phyloP scores from a whole-genome alignment of 768 basidiomycete species.

The Clitopilus passeckerianus region DNA sequence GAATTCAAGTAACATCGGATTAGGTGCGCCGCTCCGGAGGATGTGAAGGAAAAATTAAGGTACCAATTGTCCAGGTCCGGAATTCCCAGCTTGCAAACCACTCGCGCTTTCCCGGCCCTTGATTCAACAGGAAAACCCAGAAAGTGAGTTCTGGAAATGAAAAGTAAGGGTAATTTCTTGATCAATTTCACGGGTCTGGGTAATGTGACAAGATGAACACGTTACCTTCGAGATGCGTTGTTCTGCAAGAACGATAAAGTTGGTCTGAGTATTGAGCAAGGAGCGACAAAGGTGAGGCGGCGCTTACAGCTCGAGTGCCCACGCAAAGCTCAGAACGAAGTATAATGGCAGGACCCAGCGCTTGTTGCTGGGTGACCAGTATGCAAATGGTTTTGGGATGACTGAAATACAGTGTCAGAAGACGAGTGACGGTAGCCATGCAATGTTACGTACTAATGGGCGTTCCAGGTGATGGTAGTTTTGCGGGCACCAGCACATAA shows the following conservation, averaged over 20 bases:
- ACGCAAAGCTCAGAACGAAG: constrained; percentile 66
- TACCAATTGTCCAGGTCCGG: constrained; percentile 65
- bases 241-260: constrained; percentile 28
- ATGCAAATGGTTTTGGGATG: constrained; percentile 47
- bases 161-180: background rate
- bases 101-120: constrained; percentile 61
- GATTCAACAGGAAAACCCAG: constrained; percentile 80
- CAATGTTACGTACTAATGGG: background rate
- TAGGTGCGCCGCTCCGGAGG: background rate
- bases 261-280: constrained; percentile 1
- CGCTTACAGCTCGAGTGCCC: constrained; percentile 74
- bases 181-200: background rate
- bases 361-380: constrained; percentile 42
- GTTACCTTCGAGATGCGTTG: constrained; percentile 79
- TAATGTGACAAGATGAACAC: background rate
- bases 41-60: constrained; percentile 5
- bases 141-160: constrained; percentile 59
- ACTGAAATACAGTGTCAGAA: constrained; percentile 27
- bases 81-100: constrained; percentile 86
- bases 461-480: background rate
- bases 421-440: background rate
- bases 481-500: background rate
- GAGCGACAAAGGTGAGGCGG: background rate
- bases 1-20: background rate
- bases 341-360: constrained; percentile 64